These are phyloP conservation scores for Coniochaeta sp. DNA, from an alignment of 2,329 filamentous ascomycete genomes.

Conservation along the genomic window DNA sequence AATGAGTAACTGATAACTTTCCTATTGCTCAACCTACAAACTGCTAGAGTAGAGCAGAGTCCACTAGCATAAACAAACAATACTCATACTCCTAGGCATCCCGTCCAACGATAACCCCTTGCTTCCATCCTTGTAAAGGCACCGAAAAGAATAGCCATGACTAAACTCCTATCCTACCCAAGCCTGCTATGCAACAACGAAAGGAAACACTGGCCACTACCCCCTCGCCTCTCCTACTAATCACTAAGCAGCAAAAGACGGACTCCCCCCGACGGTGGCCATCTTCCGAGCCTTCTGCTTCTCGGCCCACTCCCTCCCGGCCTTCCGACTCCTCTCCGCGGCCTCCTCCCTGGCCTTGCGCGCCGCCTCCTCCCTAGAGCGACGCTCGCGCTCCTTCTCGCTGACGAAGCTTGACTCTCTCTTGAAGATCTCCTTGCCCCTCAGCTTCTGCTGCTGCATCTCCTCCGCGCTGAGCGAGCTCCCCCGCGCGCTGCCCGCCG, in stretches of 20 bases:
- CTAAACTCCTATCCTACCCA: background rate
- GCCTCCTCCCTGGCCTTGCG: slow-evolving; percentile 46
- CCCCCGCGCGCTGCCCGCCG: slow-evolving; percentile 33
- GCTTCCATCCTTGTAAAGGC: background rate
- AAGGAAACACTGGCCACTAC: background rate
- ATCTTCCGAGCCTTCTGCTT: slow-evolving; percentile 40
- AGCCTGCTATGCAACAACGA: background rate
- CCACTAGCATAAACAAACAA: background rate
- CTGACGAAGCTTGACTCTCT: slow-evolving; percentile 41
- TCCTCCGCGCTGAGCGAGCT: slow-evolving; percentile 35
- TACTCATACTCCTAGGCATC: background rate
- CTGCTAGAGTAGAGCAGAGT: background rate
- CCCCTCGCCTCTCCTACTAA: background rate
- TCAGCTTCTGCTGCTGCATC: slow-evolving; percentile 39
- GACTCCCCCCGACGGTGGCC: slow-evolving; percentile 5
- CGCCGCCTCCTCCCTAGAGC: slow-evolving; percentile 45
- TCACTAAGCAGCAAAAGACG: background rate
- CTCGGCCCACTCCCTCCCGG: slow-evolving; percentile 56
- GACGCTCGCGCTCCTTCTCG: slow-evolving; percentile 44
- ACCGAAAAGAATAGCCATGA: background rate
- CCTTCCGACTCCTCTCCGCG: slow-evolving; percentile 51
- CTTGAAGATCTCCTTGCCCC: slow-evolving; percentile 46
- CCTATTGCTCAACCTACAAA: background rate
- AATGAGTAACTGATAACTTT: background rate
- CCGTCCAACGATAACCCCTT: background rate